A percentile compares a stretch with the other conserved stretches of the same genome.
Conservation (phyloP, 192 early-diverging fungal species). For the Piromyces finnis region DNA sequence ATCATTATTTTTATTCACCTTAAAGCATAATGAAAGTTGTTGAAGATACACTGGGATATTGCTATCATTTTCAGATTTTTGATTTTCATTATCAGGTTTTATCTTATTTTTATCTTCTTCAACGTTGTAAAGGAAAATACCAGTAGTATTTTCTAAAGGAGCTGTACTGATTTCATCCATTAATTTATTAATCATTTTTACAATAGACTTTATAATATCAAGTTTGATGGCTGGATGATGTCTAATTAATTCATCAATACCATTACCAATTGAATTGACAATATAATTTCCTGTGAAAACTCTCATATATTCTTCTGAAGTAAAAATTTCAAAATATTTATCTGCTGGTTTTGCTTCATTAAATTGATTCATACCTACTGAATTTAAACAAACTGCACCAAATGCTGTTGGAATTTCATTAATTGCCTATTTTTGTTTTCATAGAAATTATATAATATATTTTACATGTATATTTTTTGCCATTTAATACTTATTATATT, state of each 20-base stretch:
- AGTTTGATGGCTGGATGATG: conserved; percentile 79
- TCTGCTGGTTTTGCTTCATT: conserved; percentile 45
- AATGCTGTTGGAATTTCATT: conserved; percentile 76
- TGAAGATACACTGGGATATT: not conserved
- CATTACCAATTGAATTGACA: conserved; percentile 61
- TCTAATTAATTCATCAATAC: conserved; percentile 87
- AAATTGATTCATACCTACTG: conserved; percentile 68
- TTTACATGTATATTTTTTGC: no score
- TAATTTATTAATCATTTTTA: conserved; percentile 46
- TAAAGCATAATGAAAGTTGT: not conserved
- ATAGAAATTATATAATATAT: no score
- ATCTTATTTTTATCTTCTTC: conserved; percentile 24
- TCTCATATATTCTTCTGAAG: conserved; percentile 53
- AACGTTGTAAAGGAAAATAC: conserved; percentile 18
- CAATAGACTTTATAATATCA: conserved; percentile 47
- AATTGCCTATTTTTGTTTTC: conserved; percentile 19
- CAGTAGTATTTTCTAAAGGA: conserved; percentile 13
- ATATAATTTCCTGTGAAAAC: conserved; percentile 67
- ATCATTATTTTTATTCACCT: not conserved
- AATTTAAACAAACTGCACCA: conserved; percentile 89
- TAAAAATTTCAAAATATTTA: conserved; percentile 59
- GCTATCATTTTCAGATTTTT: not conserved
- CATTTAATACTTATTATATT: no score
- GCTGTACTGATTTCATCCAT: conserved; percentile 13
- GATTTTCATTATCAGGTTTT: conserved; percentile 2